Percentiles rank a stretch among this genome's conserved stretches.
Evolutionary conservation across 345 rosid species (phyloP).

Genomic region (Euphorbia lathyris): DNA sequence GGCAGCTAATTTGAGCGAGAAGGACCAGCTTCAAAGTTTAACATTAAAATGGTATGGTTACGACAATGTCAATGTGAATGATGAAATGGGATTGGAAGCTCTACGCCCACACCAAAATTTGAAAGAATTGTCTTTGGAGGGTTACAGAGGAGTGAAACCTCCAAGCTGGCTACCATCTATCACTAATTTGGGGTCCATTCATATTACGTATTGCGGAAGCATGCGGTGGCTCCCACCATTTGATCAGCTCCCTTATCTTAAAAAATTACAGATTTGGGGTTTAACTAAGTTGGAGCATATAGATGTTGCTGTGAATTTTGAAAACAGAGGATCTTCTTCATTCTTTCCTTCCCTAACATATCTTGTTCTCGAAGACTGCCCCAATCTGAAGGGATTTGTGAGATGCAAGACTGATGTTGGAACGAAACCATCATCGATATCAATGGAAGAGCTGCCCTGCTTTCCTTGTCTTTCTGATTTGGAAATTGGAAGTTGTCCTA

Average conservation of each 20-base stretch:
- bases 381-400: conserved; percentile 10
- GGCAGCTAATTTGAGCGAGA: conserved; percentile 6
- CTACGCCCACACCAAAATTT: conserved; percentile 3
- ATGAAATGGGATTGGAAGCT: conserved; percentile 6
- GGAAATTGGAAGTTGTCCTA: not conserved
- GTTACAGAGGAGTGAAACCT: conserved; percentile 2
- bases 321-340: not conserved
- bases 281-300: not conserved
- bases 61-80: too few relatives aligned
- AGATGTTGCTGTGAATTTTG: not conserved
- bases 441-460: not conserved
- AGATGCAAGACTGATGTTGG: not conserved
- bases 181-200: not conserved
- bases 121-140: not conserved
- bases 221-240: conserved; percentile 1
- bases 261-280: not conserved
- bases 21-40: not conserved
- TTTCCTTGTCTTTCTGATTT: not conserved
- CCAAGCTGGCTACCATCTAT: conserved; percentile 19
- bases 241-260: conserved; percentile 7
- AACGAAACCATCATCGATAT: not conserved
- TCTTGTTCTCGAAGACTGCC: fast-evolving
- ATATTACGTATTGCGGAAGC: not conserved
- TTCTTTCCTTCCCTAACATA: conserved; percentile 14
- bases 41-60: not conserved